Evolutionary conservation across 352 stramenopile species (phyloP), one percentile per base, ranked within the genome.

Genomic region (Phytophthora cactorum): DNA sequence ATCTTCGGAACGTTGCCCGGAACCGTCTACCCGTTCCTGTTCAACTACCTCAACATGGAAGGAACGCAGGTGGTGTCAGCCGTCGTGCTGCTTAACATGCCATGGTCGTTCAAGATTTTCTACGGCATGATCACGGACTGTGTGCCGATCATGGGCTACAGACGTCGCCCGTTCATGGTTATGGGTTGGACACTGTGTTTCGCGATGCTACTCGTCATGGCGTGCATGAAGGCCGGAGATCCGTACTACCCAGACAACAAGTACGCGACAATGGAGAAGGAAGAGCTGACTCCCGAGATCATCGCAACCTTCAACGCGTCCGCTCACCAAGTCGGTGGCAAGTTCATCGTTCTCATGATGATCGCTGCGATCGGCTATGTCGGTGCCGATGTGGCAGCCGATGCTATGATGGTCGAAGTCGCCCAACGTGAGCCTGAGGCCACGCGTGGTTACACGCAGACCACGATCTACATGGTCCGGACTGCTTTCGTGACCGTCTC

Each of bases 51-150:
- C 50, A 74, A 85, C 61, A 79, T 82, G 71, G 63, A 78, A 49
- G 74, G 73, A 17, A 69, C 76, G 3, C 67, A 82, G 38, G 60
- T 80, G 2, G 74, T 83, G 12, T 75, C 77, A 2, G 77, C 79
- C 22, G 52, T 27, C 1, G 65, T 71, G 60, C 56, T 88, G 0
- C 43, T 86, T 32, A 72, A 69, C 39, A 59, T 88, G 60, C 75
- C 77, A 0, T 88, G 79, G 79, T 82, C 74, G 4, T 81, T 86
- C 66, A 88, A 86, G 52, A 46, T 81, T 6, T 77, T 88, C 51
- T 82, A 79, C 58, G 78, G 77, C 27, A 71, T 88, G 59, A 38
- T 81, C 4, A 80, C 77, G 3, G 79, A 88, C 38, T 84, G 73
- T 39, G 38, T 81, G 10, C 78, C 79, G 9, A 83, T 88, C 49